Evolutionary conservation across 805 yeast genomes (phyloP).

Genomic region (Candida argentea): DNA sequence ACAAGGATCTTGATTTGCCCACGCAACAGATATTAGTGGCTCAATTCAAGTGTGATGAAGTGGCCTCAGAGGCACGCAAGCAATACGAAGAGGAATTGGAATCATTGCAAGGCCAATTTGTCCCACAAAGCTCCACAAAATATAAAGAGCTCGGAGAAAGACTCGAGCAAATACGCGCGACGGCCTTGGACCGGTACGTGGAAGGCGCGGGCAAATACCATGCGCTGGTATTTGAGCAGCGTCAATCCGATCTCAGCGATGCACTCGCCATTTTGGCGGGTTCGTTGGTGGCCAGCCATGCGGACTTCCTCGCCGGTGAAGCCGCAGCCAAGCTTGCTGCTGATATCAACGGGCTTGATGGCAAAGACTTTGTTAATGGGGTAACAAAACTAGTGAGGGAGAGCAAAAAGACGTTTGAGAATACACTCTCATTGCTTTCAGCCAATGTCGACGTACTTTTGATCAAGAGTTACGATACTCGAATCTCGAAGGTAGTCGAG

Average conservation of each 20-base stretch:
- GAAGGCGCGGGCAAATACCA: slow-evolving; percentile 68
- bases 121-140: slow-evolving; percentile 19
- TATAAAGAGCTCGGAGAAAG: slow-evolving; percentile 36
- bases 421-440: no score
- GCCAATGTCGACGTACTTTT: no score
- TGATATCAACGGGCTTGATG: slow-evolving; percentile 5
- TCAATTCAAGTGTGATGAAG: slow-evolving; percentile 88
- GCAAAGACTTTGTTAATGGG: slow-evolving; percentile 7
- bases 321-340: slow-evolving; percentile 6
- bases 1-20: slow-evolving; percentile 91
- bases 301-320: slow-evolving; percentile 11
- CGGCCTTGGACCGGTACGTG: slow-evolving; percentile 50
- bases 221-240: slow-evolving; percentile 53
- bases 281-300: slow-evolving; percentile 28
- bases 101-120: slow-evolving; percentile 10
- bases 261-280: slow-evolving; percentile 34
- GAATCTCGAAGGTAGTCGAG: no score
- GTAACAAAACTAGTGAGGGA: not conserved
- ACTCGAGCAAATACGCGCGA: slow-evolving; percentile 33
- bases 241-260: slow-evolving; percentile 37
- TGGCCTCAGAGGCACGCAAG: slow-evolving; percentile 33
- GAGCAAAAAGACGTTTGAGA: not conserved
- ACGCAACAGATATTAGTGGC: slow-evolving; percentile 95
- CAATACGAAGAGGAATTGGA: slow-evolving; percentile 12
- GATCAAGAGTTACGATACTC: no score